A percentile compares a stretch with the other conserved stretches of the same genome.
These are phyloP conservation scores for Aureobasidium sp. DNA, from an alignment of 2,329 filamentous ascomycete species.

Conservation along the genomic window DNA sequence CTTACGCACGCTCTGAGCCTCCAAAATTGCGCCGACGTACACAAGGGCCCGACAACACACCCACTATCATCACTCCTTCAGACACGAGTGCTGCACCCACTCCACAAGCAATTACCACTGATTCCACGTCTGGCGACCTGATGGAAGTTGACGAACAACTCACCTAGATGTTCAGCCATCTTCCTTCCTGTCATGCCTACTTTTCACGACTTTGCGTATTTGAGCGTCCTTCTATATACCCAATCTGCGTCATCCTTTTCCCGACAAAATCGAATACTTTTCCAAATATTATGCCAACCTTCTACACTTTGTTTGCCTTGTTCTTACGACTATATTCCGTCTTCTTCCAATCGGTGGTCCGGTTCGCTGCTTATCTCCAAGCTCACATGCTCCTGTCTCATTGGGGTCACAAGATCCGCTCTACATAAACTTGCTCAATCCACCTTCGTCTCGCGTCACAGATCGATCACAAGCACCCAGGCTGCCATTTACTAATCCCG, in stretches of 20 bases:
- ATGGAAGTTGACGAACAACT: constrained; percentile 1
- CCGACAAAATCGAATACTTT: not conserved
- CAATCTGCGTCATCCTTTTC: not conserved
- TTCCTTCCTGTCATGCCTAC: not conserved
- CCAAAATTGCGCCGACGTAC: not conserved
- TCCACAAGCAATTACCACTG: not conserved
- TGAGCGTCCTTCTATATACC: not conserved
- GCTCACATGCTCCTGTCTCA: not conserved
- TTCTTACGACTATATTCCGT: not conserved
- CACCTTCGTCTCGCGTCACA: not conserved
- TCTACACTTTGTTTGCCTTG: not conserved
- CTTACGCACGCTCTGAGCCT: not conserved
- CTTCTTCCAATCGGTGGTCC: not conserved
- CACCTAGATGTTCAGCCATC: not conserved
- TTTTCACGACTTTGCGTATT: not conserved
- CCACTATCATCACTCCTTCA: not conserved
- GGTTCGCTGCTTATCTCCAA: not conserved
- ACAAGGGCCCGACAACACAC: not conserved
- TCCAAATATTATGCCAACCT: not conserved
- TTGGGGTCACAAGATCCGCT: not conserved
- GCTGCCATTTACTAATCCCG: not conserved
- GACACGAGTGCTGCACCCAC: not conserved
- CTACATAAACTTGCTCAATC: not conserved
- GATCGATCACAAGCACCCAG: not conserved
- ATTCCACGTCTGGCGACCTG: not conserved